Percentiles rank a stretch among this genome's conserved stretches.
Conservation (phyloP, 2,329 filamentous ascomycete genomes). For the Colletotrichum abscissum region DNA sequence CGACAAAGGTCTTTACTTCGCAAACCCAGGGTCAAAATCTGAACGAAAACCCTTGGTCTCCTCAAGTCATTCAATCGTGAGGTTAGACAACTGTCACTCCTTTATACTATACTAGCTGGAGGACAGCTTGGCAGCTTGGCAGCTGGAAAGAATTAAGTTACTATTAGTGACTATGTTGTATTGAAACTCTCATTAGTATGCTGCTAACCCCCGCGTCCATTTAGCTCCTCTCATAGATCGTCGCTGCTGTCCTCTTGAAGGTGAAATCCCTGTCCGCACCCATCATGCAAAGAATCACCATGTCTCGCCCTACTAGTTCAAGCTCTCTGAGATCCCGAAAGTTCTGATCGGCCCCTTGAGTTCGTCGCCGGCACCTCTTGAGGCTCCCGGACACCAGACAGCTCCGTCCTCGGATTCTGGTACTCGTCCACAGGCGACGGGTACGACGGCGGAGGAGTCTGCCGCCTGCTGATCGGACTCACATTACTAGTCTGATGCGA, state of each 20-base stretch:
- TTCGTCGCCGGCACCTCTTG: slow-evolving; percentile 24
- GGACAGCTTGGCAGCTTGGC: not conserved
- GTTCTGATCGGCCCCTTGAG: slow-evolving; percentile 4
- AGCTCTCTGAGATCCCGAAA: not conserved
- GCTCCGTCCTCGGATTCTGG: slow-evolving; percentile 17
- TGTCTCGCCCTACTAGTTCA: not conserved
- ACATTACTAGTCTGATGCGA: slow-evolving; percentile 17
- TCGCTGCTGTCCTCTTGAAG: not conserved
- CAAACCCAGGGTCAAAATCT: no score
- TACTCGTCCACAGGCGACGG: slow-evolving; percentile 16
- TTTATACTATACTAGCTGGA: no score
- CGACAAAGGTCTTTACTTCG: no score
- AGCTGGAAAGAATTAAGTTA: not conserved
- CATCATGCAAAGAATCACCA: not conserved
- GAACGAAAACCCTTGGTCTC: no score
- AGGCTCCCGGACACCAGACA: slow-evolving; percentile 3
- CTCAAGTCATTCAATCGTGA: no score
- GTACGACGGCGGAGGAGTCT: slow-evolving; percentile 28
- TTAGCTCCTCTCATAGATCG: not conserved
- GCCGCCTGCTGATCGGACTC: slow-evolving; percentile 23
- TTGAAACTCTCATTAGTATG: no score
- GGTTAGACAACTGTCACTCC: no score
- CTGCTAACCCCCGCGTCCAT: not conserved
- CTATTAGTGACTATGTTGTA: not conserved
- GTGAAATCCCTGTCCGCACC: not conserved